phyloP scores from a whole-genome alignment of 2,329 filamentous ascomycete genomes.

The Fusarium nurragi region DNA sequence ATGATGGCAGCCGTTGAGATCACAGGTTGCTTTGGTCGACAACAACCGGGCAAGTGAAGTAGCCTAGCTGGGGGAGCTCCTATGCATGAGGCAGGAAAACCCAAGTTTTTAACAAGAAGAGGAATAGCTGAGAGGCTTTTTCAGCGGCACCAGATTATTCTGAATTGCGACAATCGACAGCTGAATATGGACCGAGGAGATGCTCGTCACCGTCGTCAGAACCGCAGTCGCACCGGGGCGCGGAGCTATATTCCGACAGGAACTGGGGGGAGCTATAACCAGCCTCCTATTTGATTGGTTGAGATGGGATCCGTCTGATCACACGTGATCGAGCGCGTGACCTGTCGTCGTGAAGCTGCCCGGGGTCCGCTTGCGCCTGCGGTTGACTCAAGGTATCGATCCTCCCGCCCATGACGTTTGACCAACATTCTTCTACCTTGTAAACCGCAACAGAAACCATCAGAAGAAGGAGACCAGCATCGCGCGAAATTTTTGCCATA shows the following conservation, averaged over 20 bases:
- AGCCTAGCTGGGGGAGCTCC: background rate
- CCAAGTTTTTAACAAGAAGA: background rate
- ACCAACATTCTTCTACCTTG: constrained; percentile 29
- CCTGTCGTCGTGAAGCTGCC: constrained; percentile 1
- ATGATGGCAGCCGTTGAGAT: constrained; percentile 22
- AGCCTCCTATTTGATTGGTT: constrained; percentile 34
- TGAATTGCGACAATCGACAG: constrained; percentile 2
- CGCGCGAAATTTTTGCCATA: constrained; percentile 4
- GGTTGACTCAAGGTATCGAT: constrained; percentile 33
- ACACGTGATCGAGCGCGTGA: constrained; percentile 33
- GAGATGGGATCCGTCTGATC: fast-evolving
- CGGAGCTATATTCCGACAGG: constrained; percentile 31
- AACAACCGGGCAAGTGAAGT: background rate
- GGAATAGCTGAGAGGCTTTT: background rate
- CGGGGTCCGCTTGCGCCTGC: constrained; percentile 17
- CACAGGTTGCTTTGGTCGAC: constrained; percentile 24
- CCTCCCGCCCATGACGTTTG: constrained; percentile 36
- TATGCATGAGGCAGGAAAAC: background rate
- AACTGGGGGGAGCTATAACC: constrained; percentile 28
- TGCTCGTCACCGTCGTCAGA: constrained; percentile 16
- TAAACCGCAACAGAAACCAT: constrained; percentile 32
- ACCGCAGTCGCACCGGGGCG: constrained; percentile 32
- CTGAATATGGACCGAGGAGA: constrained; percentile 12
- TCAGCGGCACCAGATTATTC: background rate
- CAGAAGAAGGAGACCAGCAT: constrained; percentile 11